Conservation (phyloP, 2,329 filamentous ascomycete species). For the Cordyceps tenuipes region DNA sequence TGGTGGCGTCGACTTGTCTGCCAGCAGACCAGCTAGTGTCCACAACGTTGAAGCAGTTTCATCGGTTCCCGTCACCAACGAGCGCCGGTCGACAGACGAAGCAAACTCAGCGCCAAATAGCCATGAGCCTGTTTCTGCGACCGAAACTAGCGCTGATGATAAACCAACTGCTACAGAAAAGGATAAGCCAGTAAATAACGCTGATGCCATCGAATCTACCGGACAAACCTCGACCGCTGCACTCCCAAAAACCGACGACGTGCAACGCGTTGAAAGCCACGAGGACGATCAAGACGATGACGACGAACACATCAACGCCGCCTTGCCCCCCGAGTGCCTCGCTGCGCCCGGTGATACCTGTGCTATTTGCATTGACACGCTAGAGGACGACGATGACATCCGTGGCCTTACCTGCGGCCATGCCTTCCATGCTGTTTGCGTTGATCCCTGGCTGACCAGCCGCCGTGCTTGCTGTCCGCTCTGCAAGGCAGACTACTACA, state of each 20-base stretch:
- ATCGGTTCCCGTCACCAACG: constrained; percentile 36
- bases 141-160: constrained; percentile 17
- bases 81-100: constrained; percentile 37
- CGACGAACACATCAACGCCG: constrained; percentile 75
- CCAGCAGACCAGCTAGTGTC: constrained; percentile 66
- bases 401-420: constrained; percentile 94
- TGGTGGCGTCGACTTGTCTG: constrained; percentile 71
- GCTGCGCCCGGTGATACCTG: constrained; percentile 83
- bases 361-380: constrained; percentile 88
- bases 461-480: constrained; percentile 91
- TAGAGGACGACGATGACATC: constrained; percentile 94
- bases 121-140: constrained; percentile 14
- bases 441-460: constrained; percentile 94
- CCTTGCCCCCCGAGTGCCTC: constrained; percentile 72
- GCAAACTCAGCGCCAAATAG: constrained; percentile 22
- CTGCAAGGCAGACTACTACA: constrained; percentile 97
- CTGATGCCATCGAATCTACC: constrained; percentile 12
- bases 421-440: constrained; percentile 90
- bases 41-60: constrained; percentile 55
- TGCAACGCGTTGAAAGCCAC: constrained; percentile 37
- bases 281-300: constrained; percentile 60
- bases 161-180: constrained; percentile 13
- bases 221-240: constrained; percentile 20
- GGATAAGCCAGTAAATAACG: constrained; percentile 10
- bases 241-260: constrained; percentile 18